These are phyloP conservation scores for Coniochaeta hoffmannii DNA, from an alignment of 2,329 filamentous ascomycete genomes.

Conservation along the genomic window DNA sequence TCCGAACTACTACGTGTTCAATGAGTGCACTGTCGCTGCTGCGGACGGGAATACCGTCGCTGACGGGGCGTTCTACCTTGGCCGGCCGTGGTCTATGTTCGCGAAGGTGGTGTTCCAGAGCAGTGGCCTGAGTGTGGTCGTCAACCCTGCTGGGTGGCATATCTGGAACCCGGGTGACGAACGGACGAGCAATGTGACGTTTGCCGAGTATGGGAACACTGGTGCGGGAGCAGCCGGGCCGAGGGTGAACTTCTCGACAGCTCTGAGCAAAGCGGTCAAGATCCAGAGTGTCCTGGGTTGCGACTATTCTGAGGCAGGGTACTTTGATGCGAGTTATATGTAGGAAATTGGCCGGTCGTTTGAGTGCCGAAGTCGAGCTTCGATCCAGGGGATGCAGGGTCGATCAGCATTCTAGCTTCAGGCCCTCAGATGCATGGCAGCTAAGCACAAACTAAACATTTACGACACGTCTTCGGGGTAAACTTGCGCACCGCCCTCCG, in stretches of 20 bases:
- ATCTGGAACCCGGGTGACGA: constrained; percentile 42
- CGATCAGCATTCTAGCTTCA: no score
- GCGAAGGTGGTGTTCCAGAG: constrained; percentile 41
- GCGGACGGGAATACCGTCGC: constrained; percentile 27
- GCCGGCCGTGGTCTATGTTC: constrained; percentile 39
- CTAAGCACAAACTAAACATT: no score
- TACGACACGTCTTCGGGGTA: no score
- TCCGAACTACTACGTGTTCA: constrained; percentile 37
- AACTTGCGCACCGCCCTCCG: no score
- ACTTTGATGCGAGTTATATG: constrained; percentile 21
- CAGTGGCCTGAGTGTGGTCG: constrained; percentile 42
- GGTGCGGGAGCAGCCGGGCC: constrained; percentile 47
- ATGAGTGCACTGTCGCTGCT: constrained; percentile 33
- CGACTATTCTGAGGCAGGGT: constrained; percentile 16
- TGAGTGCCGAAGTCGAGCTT: no score
- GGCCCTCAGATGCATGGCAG: no score
- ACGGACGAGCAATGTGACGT: constrained; percentile 45
- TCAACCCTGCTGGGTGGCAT: constrained; percentile 53
- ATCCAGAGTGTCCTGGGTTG: constrained; percentile 22
- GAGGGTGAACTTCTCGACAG: constrained; percentile 36
- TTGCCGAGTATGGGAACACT: constrained; percentile 52
- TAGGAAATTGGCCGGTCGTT: constrained; percentile 6
- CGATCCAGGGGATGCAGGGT: no score
- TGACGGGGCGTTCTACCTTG: constrained; percentile 35
- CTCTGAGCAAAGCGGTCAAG: constrained; percentile 24